Percentiles rank a stretch among this genome's conserved stretches.
Conservation (phyloP, 176 grass and related monocot genomes). For the Elaeis guineensis region DNA sequence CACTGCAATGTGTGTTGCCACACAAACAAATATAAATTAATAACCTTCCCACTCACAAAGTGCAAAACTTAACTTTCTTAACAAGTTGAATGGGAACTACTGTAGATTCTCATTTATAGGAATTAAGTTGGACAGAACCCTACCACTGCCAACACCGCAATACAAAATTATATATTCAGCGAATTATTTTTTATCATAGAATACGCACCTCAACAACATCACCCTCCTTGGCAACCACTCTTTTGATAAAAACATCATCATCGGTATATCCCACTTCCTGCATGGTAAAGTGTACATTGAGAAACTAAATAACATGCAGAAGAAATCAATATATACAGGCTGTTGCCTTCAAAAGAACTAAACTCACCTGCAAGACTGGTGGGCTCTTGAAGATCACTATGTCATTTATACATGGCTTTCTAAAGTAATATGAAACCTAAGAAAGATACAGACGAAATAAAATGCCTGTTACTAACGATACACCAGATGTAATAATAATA, state of each 20-base stretch:
- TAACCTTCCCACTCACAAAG: too few relatives aligned
- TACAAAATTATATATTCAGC: not conserved
- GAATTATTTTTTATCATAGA: not conserved
- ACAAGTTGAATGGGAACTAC: too few relatives aligned
- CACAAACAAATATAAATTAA: too few relatives aligned
- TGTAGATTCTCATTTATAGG: too few relatives aligned
- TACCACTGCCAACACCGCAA: too few relatives aligned
- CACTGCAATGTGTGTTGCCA: too few relatives aligned
- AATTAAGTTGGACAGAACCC: too few relatives aligned
- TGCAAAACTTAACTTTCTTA: too few relatives aligned
- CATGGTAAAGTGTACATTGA: slow-evolving; percentile 14
- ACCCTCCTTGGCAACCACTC: slow-evolving; percentile 83
- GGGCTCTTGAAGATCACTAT: slow-evolving; percentile 97
- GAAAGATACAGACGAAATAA: slow-evolving; percentile 16
- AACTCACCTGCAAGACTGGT: slow-evolving; percentile 76
- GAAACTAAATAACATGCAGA: slow-evolving; percentile 5
- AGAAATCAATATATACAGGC: not conserved
- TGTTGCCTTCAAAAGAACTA: not conserved
- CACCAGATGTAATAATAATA: too few relatives aligned
- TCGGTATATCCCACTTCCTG: slow-evolving; percentile 89
- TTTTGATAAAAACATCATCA: slow-evolving; percentile 98
- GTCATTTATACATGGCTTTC: slow-evolving; percentile 87
- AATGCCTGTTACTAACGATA: too few relatives aligned
- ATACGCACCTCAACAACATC: slow-evolving; percentile 81
- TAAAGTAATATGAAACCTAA: slow-evolving; percentile 97